A percentile compares a stretch with the other conserved stretches of the same genome.
Conservation (phyloP, 768 basidiomycete genomes). For the Ephemerocybe angulata region DNA sequence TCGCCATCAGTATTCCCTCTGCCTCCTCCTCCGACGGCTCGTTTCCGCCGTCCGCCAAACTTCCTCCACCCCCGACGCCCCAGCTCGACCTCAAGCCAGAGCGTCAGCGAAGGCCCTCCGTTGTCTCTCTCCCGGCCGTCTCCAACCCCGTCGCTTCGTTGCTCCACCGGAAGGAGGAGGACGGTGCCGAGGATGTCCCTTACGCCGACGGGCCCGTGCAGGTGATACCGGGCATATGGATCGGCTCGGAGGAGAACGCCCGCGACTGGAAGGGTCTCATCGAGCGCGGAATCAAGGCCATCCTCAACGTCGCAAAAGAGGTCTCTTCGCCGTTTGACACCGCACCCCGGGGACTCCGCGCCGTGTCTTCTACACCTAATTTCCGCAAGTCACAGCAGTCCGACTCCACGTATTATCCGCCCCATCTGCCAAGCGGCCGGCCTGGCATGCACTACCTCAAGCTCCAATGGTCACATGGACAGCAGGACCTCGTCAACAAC, state of each 20-base stretch:
- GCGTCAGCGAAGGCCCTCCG: conserved; percentile 61
- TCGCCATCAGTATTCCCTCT: conserved; percentile 66
- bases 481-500: conserved; percentile 75
- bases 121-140: conserved; percentile 62
- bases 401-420: conserved; percentile 58
- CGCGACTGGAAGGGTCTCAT: conserved; percentile 72
- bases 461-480: conserved; percentile 92
- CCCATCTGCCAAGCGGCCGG: conserved; percentile 64
- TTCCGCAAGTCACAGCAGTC: conserved; percentile 38
- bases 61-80: conserved; percentile 27
- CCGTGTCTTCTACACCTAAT: conserved; percentile 68
- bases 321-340: conserved; percentile 70
- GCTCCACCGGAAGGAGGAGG: conserved; percentile 64
- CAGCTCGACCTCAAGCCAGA: conserved; percentile 25
- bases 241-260: conserved; percentile 91
- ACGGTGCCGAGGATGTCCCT: conserved; percentile 56
- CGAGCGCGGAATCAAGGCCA: conserved; percentile 69
- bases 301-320: conserved; percentile 93
- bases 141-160: conserved; percentile 41
- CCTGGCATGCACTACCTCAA: conserved; percentile 86
- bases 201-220: conserved; percentile 82
- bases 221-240: conserved; percentile 81
- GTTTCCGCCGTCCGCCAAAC: conserved; percentile 36
- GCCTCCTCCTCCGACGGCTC: conserved; percentile 56
- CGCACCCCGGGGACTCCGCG: conserved; percentile 47